Percentiles rank a stretch among this genome's conserved stretches.
Conservation (phyloP, 164 flowering plant species). For the Hamamelis virginiana region DNA sequence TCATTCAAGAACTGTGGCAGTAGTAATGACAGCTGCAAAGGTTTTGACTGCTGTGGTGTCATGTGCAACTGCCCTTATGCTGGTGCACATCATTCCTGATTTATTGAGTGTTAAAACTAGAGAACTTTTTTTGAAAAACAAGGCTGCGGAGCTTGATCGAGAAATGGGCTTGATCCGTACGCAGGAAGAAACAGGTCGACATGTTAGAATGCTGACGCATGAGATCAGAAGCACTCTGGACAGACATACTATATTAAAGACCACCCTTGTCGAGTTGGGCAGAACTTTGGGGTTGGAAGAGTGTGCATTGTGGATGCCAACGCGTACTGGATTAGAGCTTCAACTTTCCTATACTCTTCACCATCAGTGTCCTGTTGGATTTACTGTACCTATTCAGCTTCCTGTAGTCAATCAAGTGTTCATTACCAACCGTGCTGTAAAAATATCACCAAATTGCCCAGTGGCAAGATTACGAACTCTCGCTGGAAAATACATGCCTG, state of each 20-base stretch:
- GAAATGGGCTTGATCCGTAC: constrained; percentile 88
- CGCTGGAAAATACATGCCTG: constrained; percentile 62
- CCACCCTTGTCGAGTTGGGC: constrained; percentile 84
- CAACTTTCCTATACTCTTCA: constrained; percentile 80
- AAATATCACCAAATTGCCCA: constrained; percentile 68
- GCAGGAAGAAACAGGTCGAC: constrained; percentile 87
- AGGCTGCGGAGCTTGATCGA: constrained; percentile 85
- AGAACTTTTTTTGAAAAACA: constrained; percentile 79
- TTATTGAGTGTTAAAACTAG: constrained; percentile 79
- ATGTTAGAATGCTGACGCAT: constrained; percentile 90
- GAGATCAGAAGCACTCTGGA: constrained; percentile 90
- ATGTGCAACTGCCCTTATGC: constrained; percentile 85
- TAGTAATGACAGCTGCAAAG: constrained; percentile 79
- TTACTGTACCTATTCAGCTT: constrained; percentile 73
- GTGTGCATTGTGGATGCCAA: constrained; percentile 93
- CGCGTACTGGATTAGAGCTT: constrained; percentile 69
- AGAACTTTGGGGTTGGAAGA: constrained; percentile 80
- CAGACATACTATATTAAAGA: constrained; percentile 75
- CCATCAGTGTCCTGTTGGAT: constrained; percentile 64
- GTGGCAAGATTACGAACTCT: constrained; percentile 65
- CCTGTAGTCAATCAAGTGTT: constrained; percentile 76
- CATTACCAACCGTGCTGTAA: constrained; percentile 59
- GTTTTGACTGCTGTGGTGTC: constrained; percentile 78
- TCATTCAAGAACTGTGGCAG: constrained; percentile 69
- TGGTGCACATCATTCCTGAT: constrained; percentile 90